These are phyloP conservation scores for Umbilicus rupestris DNA, from an alignment of 164 flowering plant species.

Conservation along the genomic window DNA sequence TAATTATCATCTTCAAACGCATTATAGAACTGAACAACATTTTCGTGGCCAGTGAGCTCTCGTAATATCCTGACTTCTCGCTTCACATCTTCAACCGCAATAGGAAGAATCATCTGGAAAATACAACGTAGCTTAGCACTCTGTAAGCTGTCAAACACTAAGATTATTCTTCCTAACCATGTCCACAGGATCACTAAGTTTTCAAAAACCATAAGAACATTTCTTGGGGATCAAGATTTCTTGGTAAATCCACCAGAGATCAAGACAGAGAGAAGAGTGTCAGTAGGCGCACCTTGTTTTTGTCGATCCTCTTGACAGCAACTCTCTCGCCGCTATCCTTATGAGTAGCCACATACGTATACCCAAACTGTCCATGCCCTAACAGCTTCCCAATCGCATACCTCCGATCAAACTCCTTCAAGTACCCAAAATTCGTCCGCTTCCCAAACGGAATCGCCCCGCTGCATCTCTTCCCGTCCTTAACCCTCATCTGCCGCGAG, in stretches of 20 bases:
- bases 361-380: conserved; percentile 96
- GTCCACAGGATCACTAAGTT: no score
- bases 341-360: conserved; percentile 80
- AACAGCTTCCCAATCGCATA: conserved; percentile 74
- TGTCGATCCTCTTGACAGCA: conserved; percentile 88
- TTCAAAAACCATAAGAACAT: not conserved
- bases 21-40: conserved; percentile 85
- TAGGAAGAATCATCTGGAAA: conserved; percentile 90
- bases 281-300: conserved; percentile 88
- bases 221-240: not conserved
- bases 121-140: no score
- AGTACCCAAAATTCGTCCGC: conserved; percentile 84
- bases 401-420: conserved; percentile 52
- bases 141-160: no score
- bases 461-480: conserved; percentile 21
- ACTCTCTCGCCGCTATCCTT: conserved; percentile 76
- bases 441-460: conserved; percentile 64
- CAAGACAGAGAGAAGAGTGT: no score
- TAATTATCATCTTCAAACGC: conserved; percentile 88
- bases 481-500: conserved; percentile 18
- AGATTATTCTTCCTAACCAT: no score
- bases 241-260: not conserved
- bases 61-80: conserved; percentile 90
- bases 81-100: conserved; percentile 97
- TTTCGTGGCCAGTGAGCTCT: conserved; percentile 87